Percentiles rank a stretch among this genome's conserved stretches.
These are phyloP conservation scores for Protomyces inouyei DNA, from an alignment of 1,139 yeast genomes.

Conservation along the genomic window DNA sequence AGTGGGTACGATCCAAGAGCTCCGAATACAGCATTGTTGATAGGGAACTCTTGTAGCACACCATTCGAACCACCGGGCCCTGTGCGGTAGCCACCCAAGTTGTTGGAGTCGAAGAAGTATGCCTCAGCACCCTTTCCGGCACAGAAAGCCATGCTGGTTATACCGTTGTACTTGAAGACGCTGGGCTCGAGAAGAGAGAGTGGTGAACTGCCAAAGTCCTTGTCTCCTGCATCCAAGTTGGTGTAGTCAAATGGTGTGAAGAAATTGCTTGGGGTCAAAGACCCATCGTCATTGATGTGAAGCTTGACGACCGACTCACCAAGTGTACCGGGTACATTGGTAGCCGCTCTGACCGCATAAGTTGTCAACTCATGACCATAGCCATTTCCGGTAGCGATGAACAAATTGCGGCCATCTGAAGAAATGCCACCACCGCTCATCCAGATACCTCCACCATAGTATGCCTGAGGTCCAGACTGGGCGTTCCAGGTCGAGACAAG, in stretches of 20 bases:
- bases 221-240: slow-evolving; percentile 7
- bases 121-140: slow-evolving; percentile 15
- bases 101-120: slow-evolving; percentile 3
- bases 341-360: neutral
- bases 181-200: neutral
- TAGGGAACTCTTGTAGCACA: slow-evolving; percentile 2
- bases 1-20: slow-evolving; percentile 7
- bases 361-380: neutral
- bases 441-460: slow-evolving; percentile 5
- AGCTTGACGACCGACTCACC: slow-evolving; percentile 3
- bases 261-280: neutral
- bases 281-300: neutral
- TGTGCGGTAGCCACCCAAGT: slow-evolving; percentile 9
- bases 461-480: slow-evolving; percentile 1
- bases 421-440: slow-evolving; percentile 5
- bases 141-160: slow-evolving; percentile 1
- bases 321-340: neutral
- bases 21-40: slow-evolving; percentile 1
- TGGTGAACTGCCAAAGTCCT: slow-evolving; percentile 6
- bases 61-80: slow-evolving; percentile 10
- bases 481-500: slow-evolving; percentile 2
- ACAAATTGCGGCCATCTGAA: neutral
- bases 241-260: slow-evolving; percentile 5
- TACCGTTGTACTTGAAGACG: neutral
- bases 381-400: slow-evolving; percentile 8